phyloP scores from a whole-genome alignment of 129 eudicot species.

The Solidago caesia region DNA sequence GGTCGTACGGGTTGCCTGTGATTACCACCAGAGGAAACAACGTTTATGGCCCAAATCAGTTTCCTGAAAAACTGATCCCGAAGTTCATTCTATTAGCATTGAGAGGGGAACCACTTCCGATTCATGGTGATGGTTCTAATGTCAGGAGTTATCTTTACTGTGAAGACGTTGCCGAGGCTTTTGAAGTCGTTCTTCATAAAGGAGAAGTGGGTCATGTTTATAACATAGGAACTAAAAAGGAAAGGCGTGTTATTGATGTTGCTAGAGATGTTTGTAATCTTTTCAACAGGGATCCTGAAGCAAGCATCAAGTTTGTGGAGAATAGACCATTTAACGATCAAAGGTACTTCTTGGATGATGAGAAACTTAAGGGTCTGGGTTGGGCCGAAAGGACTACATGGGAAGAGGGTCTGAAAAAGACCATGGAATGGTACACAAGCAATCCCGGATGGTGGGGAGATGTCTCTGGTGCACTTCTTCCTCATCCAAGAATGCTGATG shows the following conservation, averaged over 20 bases:
- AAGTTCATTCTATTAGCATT: conserved; percentile 92
- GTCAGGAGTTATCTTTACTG: conserved; percentile 96
- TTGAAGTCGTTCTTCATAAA: conserved; percentile 86
- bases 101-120: conserved; percentile 83
- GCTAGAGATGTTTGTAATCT: conserved; percentile 81
- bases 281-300: conserved; percentile 56
- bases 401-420: conserved; percentile 85
- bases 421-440: conserved; percentile 83
- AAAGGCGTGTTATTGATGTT: conserved; percentile 92
- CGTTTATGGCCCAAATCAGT: conserved; percentile 95
- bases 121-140: conserved; percentile 96
- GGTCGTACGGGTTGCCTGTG: conserved; percentile 92
- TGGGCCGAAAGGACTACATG: conserved; percentile 87
- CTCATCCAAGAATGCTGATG: conserved; percentile 97
- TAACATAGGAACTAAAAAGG: conserved; percentile 92
- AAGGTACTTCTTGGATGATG: conserved; percentile 88
- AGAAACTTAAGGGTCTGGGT: conserved; percentile 75
- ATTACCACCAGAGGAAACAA: conserved; percentile 96
- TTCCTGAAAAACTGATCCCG: conserved; percentile 89
- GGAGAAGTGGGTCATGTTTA: conserved; percentile 98
- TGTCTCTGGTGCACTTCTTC: conserved; percentile 91
- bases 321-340: conserved; percentile 98
- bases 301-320: conserved; percentile 77
- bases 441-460: conserved; percentile 98
- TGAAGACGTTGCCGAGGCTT: conserved; percentile 99